Evolutionary conservation across 306 rosid genomes (phyloP), one percentile per base, ranked within the genome.

Genomic region (Boehmeria nivea): DNA sequence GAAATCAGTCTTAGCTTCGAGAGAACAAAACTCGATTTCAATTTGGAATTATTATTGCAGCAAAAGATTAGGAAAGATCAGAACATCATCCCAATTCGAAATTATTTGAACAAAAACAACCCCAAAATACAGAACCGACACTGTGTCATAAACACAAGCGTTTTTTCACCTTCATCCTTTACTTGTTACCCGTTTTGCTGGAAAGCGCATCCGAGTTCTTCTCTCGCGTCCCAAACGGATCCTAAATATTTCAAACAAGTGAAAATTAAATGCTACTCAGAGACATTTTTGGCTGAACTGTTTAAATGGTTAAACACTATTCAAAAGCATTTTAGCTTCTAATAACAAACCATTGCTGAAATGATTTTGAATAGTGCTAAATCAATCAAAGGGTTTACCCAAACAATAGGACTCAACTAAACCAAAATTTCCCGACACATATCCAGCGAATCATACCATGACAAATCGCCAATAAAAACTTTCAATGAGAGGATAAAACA

Each of bases 151-250:
- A 39, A n/a, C 6, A 39, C 43, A 59, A 43, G 27, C 45, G 6
- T 46, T 42, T 45, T 61, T 66, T 10, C 69, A 53, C 23, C 60
- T 54, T 49, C 37, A 33, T 31, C 31, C 16, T 57, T 57, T 50
- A 69, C 46, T 69, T 70, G 50, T 60, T 57, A 31, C 48, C 31
- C 46, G 42, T 28, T 55, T 61, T 42, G 42, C 24, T 57, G 34
- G 34, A 57, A 28, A 53, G 5, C 17, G 66, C 70, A 33, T 66
- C 84, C 15, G 15, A 60, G 61, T 73, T 79, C 67, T 43, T 71
- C 14, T 70, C 51, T 23, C 69, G 67, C 66, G 82, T 82, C 52
- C 66, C 51, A 68, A 76, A 78, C 10, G 83, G 81, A 78, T 86
- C 85, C 97, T 90, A 88, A 54, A 36, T 46, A 73, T 31, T 38